These are phyloP conservation scores for Podila clonocystis DNA, from an alignment of 192 early-diverging fungal species.

Conservation along the genomic window DNA sequence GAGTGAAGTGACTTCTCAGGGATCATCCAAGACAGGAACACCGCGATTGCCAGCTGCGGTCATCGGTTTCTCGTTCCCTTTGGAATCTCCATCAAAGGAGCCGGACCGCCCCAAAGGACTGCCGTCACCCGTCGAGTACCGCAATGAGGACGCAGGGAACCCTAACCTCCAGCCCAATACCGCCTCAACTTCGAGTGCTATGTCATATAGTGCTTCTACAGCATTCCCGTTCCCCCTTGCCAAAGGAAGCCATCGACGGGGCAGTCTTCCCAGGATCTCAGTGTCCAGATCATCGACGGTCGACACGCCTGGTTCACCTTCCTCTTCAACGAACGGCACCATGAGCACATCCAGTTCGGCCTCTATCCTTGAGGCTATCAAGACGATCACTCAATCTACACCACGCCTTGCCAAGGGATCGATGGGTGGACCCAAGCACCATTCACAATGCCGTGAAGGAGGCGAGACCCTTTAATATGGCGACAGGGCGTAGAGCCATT, in stretches of 20 bases:
- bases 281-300: not conserved
- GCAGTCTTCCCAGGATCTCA: conserved; percentile 2
- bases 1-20: not conserved
- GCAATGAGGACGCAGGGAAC: not conserved
- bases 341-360: not conserved
- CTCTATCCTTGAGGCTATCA: conserved; percentile 21
- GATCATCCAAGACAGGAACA: not conserved
- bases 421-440: not conserved
- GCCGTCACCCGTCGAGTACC: not conserved
- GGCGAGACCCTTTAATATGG: conserved; percentile 4
- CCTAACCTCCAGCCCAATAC: not conserved
- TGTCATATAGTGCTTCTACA: not conserved
- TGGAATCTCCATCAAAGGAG: not conserved
- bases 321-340: not conserved
- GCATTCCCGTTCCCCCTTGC: not conserved
- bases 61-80: not conserved
- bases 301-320: not conserved
- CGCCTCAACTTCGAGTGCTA: not conserved
- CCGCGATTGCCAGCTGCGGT: not conserved
- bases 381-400: conserved; percentile 26
- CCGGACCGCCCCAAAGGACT: not conserved
- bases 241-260: not conserved
- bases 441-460: conserved; percentile 7
- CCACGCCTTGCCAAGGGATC: conserved; percentile 14
- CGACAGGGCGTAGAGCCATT: not conserved